Base-by-base conservation (phyloP, 2,329 filamentous ascomycete species). In the Sporothrix curviconia region DNA sequence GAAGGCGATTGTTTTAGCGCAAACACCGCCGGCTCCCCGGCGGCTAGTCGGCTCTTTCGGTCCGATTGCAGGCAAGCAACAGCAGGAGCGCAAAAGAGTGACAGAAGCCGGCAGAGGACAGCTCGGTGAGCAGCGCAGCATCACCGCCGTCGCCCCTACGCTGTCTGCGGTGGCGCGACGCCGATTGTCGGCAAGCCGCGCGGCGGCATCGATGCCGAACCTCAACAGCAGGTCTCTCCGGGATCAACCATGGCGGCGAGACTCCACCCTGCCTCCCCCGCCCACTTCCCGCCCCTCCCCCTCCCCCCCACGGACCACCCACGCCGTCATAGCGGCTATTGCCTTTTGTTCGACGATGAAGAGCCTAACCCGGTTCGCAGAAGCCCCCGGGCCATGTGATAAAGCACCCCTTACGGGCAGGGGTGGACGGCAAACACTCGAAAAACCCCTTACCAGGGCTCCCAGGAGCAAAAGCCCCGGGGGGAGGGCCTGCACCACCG, bases 321-420 rank as follows among this genome's bases (percentile, higher is more conserved):
- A 0, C 94, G 92, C 0, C 81, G 90, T 2, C 89, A 97, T 0
- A 95, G 95, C 62, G 94, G 94, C 1, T 99, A 96, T n/a, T 69
- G 83, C 90, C 0, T 97, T 96, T 71, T n/a, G n/a, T 92, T 99
- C 36, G 91, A 96, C 64, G 90, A 95, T 57, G 88, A 87, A 7
- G 44, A 39, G 28, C n/a, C 40, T 4, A 78, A 81, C 40, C 11
- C 30, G 5, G 66, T 77, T 52, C 64, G 70, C 8, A 74, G 75
- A n/a, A n/a, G n/a, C n/a, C n/a, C n/a, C n/a, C n/a, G n/a, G n/a
- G n/a, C n/a, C n/a, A n/a, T n/a, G n/a, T n/a, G n/a, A n/a, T n/a
- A n/a, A n/a, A n/a, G n/a, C n/a, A n/a, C n/a, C n/a, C n/a, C n/a
- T n/a, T n/a, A n/a, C n/a, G n/a, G n/a, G n/a, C n/a, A n/a, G n/a